phyloP scores from a whole-genome alignment of 495 filamentous ascomycete species.

The Penicillium maclennaniae region DNA sequence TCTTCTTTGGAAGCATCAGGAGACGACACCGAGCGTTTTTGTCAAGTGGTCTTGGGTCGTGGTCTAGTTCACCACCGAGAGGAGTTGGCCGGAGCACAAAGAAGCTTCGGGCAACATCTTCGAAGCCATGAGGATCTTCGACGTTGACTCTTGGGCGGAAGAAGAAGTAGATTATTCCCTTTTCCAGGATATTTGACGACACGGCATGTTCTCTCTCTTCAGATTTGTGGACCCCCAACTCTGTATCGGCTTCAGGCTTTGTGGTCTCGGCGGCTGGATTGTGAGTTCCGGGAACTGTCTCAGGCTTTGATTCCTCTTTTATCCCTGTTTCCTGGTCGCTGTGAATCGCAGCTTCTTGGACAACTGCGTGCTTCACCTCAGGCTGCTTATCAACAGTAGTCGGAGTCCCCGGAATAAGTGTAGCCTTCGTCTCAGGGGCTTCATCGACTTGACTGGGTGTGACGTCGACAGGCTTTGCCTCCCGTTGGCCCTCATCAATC shows the following conservation, averaged over 20 bases:
- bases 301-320: neutral
- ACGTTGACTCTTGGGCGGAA: conserved; percentile 72
- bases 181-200: conserved; percentile 79
- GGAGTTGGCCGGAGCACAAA: conserved; percentile 77
- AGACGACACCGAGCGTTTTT: conserved; percentile 63
- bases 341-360: neutral
- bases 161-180: conserved; percentile 95
- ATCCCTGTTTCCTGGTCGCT: neutral
- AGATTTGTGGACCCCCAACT: conserved; percentile 32
- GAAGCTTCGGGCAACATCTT: conserved; percentile 76
- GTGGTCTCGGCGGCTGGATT: neutral
- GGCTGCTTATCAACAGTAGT: neutral
- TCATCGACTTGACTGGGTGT: neutral
- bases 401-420: neutral
- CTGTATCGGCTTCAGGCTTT: conserved; percentile 10
- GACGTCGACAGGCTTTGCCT: neutral
- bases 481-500: conserved; percentile 14
- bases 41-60: conserved; percentile 55
- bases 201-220: conserved; percentile 50
- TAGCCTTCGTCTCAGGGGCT: neutral
- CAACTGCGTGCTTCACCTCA: neutral
- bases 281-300: neutral
- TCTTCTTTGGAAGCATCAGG: conserved; percentile 81
- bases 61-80: conserved; percentile 60
- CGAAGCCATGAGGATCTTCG: conserved; percentile 63